Evolutionary conservation across 805 yeast genomes (phyloP).

Genomic region (Barnettozyma californica): DNA sequence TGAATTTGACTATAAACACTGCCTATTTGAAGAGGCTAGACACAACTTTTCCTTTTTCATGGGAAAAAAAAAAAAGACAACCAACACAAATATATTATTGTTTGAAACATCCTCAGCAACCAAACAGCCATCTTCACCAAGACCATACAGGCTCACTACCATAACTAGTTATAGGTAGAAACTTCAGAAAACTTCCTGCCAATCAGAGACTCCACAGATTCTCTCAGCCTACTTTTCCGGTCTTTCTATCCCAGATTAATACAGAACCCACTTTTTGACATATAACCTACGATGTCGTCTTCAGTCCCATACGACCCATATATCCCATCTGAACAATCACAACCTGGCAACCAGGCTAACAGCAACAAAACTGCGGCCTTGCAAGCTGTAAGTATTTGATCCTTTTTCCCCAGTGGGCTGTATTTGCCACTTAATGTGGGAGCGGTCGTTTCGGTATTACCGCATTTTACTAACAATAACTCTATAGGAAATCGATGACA

Average conservation of each 20-base stretch:
- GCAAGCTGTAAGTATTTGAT: slow-evolving; percentile 56
- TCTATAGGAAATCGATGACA: slow-evolving; percentile 76
- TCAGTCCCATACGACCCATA: slow-evolving; percentile 85
- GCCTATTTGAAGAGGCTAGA: not conserved
- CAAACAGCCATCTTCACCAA: not conserved
- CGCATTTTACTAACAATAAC: slow-evolving; percentile 26
- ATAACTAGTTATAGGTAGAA: not conserved
- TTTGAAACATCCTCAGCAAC: not conserved
- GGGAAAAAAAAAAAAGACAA: not conserved
- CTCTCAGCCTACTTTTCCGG: not conserved
- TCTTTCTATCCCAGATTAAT: not conserved
- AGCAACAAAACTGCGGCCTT: slow-evolving; percentile 69
- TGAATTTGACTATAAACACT: not conserved
- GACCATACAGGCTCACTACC: not conserved
- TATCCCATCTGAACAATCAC: slow-evolving; percentile 50
- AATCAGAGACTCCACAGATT: not conserved
- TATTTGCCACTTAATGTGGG: not conserved
- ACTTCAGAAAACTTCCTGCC: not conserved
- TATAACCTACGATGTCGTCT: slow-evolving; percentile 50
- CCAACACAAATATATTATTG: not conserved
- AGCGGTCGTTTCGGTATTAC: slow-evolving; percentile 25
- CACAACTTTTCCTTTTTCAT: not conserved
- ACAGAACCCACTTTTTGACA: not conserved
- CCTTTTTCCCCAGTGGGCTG: not conserved
- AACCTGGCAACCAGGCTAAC: slow-evolving; percentile 14